Percentiles rank a stretch among this genome's conserved stretches.
These are phyloP conservation scores for Quercus engelmannii DNA, from an alignment of 306 rosid genomes.

Conservation along the genomic window DNA sequence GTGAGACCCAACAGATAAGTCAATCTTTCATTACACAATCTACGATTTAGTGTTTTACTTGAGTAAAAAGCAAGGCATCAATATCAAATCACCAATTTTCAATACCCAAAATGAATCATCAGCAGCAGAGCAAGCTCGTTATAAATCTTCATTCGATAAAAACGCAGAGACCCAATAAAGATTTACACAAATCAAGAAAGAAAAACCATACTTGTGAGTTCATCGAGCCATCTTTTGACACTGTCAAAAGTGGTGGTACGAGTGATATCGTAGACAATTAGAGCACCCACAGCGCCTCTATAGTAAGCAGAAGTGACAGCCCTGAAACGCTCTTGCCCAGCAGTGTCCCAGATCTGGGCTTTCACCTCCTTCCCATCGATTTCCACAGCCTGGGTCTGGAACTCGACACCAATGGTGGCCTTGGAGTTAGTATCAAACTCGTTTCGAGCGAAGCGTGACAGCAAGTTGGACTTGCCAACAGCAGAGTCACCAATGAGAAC, in stretches of 20 bases:
- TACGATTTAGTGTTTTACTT: too few species aligned
- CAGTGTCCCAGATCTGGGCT: conserved; percentile 99
- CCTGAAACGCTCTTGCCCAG: conserved; percentile 86
- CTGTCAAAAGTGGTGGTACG: conserved; percentile 58
- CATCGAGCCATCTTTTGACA: conserved; percentile 82
- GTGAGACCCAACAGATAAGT: too few species aligned
- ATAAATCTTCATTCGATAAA: too few species aligned
- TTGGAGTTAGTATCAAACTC: conserved; percentile 77
- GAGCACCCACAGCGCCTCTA: conserved; percentile 91
- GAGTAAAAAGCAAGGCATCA: too few species aligned
- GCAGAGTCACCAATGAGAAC: conserved; percentile 92
- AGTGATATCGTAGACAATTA: conserved; percentile 75
- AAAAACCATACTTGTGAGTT: conserved; percentile 53
- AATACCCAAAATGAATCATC: too few species aligned
- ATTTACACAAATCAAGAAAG: neutral
- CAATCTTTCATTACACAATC: too few species aligned
- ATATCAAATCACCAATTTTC: too few species aligned
- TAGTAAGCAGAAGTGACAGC: conserved; percentile 95
- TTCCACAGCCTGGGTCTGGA: conserved; percentile 75
- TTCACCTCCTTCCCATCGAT: conserved; percentile 82
- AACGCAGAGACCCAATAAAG: neutral
- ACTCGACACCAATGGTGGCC: conserved; percentile 91
- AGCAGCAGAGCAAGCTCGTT: too few species aligned
- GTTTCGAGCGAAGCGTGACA: conserved; percentile 75
- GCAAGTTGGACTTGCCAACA: conserved; percentile 83